Base-by-base conservation (phyloP, 495 filamentous ascomycete genomes). In the Articulospora tetracladia region DNA sequence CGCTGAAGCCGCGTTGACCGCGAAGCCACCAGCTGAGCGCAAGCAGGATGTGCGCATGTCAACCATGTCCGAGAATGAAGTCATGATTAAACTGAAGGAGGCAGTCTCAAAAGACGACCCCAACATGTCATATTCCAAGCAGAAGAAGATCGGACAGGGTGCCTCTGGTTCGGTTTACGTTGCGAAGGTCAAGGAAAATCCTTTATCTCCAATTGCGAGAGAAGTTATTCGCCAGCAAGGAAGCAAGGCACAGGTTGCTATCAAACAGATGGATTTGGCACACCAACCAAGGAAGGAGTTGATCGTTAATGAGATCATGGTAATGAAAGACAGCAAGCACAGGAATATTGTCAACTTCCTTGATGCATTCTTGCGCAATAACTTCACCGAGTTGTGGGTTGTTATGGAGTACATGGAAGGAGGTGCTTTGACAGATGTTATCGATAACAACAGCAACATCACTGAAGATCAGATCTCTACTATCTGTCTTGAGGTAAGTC, bases 391-490 rank as follows among this genome's bases (percentile, higher is more conserved):
- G 70, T 81, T 98, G 26, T 98, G 94, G 94, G 92, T 98, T 22
- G 94, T 98, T 30, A 97, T 98, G 95, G 94, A 98, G 74, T 98
- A 94, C 68, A 98, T 98, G 95, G 94, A 98, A 73, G 94, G 94
- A 61, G 94, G 94, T 71, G 92, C 94, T 50, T 76, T 98, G 69
- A 98, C 95, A 0, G 95, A 98, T 80, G 92, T 98, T 54, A 98
- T 98, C 74, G 95, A 97, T 70, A 97, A 97, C 73, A 98, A 98
- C 73, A 83, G 83, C 12, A 97, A 96, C 71, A 96, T 98, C 66
- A 87, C 87, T 25, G 94, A 98, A 73, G 89, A 96, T 70, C 94
- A 98, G 70, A 98, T 98, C 68, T 92, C 94, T 3, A 96, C 94
- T 11, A 97, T 98, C 57, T 98, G 94, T 73, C 79, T 87, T 53